Conservation (phyloP, 192 early-diverging fungal species). For the Gaertneriomyces sp. region DNA sequence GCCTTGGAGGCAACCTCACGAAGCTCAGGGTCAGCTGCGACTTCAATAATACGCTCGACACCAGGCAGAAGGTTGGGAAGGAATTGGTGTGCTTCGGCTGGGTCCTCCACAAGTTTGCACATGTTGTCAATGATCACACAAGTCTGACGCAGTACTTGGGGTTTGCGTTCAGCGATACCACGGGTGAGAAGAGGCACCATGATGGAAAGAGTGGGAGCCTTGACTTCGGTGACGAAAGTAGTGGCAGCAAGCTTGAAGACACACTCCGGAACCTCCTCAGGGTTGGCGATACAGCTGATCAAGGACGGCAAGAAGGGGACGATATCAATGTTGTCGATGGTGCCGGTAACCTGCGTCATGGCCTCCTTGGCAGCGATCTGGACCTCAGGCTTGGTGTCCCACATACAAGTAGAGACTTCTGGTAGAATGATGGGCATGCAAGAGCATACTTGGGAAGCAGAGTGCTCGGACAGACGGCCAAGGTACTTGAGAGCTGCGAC, state of each 20-base stretch:
- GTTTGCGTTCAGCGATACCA: conserved; percentile 66
- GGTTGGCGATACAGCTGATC: conserved; percentile 69
- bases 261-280: conserved; percentile 73
- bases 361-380: conserved; percentile 58
- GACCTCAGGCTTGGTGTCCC: conserved; percentile 79
- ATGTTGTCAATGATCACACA: conserved; percentile 87
- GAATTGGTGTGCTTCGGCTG: conserved; percentile 74
- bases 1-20: conserved; percentile 67
- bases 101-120: conserved; percentile 84
- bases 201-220: conserved; percentile 73
- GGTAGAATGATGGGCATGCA: conserved; percentile 62
- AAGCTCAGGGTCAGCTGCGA: conserved; percentile 73
- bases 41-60: conserved; percentile 72
- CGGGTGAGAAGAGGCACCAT: conserved; percentile 73
- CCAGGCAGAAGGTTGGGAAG: conserved; percentile 73
- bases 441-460: conserved; percentile 45
- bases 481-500: conserved; percentile 47
- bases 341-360: conserved; percentile 65
- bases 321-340: conserved; percentile 78
- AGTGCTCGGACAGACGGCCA: conserved; percentile 41
- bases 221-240: conserved; percentile 71
- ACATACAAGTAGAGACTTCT: conserved; percentile 70
- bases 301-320: conserved; percentile 71
- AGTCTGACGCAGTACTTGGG: conserved; percentile 68
- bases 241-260: conserved; percentile 75